A percentile compares a stretch with the other conserved stretches of the same genome.
Evolutionary conservation across 371 early-diverging fungal species (phyloP).

Genomic region (Dinochytrium kinnereticum): DNA sequence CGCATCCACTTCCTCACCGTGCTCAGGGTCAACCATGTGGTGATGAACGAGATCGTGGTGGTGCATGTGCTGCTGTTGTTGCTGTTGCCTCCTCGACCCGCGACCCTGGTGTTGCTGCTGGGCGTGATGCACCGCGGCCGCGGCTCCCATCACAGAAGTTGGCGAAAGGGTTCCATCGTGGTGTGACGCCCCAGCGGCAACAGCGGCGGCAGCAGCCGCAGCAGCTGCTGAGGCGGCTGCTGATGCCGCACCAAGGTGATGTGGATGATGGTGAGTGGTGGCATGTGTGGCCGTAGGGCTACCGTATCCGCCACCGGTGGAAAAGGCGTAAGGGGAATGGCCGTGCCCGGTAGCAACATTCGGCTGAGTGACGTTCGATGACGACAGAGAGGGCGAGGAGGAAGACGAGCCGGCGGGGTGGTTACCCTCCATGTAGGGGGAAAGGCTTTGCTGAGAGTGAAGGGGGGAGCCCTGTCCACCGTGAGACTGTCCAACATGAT

Average conservation of each 20-base stretch:
- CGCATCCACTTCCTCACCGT: slow-evolving; percentile 12
- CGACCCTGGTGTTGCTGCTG: slow-evolving; percentile 12
- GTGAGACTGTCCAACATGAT: background rate
- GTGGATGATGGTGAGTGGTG: background rate
- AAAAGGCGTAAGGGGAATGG: slow-evolving; percentile 7
- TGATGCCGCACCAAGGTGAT: slow-evolving; percentile 7
- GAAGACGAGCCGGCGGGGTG: slow-evolving; percentile 3
- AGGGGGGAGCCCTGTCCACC: background rate
- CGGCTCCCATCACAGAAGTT: background rate
- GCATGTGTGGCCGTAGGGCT: background rate
- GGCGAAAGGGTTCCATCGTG: slow-evolving; percentile 12
- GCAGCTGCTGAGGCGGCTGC: slow-evolving; percentile 7
- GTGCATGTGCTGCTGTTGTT: slow-evolving; percentile 2
- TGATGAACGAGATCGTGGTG: background rate
- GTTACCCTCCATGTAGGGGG: background rate
- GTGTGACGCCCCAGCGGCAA: background rate
- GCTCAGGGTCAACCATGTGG: background rate
- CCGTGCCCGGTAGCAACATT: background rate
- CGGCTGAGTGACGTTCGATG: background rate
- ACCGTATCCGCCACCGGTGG: background rate
- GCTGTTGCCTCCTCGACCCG: slow-evolving; percentile 13
- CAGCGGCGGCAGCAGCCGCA: slow-evolving; percentile 3
- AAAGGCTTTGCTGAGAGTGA: background rate
- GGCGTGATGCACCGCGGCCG: background rate
- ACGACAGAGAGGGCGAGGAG: background rate